Percentiles rank a stretch among this genome's conserved stretches.
Evolutionary conservation across 2,329 filamentous ascomycete genomes (phyloP).

Genomic region (Pseudonectria foliicola): DNA sequence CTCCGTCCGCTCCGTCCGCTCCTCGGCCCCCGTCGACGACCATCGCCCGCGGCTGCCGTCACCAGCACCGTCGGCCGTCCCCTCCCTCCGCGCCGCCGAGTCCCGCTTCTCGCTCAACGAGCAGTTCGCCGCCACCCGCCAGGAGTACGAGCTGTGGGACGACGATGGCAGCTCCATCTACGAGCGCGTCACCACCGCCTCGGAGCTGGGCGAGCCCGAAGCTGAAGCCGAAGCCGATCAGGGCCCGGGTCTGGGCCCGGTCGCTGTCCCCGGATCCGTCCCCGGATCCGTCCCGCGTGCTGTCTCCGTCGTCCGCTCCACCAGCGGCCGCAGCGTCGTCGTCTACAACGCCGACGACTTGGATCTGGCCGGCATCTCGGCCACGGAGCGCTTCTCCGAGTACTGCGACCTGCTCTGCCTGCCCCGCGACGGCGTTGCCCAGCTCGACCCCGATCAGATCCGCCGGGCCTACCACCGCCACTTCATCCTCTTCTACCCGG

Average conservation of each 20-base stretch:
- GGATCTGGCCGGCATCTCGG: not conserved
- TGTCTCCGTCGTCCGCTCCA: constrained; percentile 7
- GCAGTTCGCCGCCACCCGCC: constrained; percentile 40
- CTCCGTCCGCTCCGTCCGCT: constrained; percentile 19
- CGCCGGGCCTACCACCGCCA: constrained; percentile 38
- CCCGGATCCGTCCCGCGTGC: too few relatives aligned
- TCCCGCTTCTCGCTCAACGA: constrained; percentile 41
- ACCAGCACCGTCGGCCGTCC: constrained; percentile 3
- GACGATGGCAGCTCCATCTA: constrained; percentile 40
- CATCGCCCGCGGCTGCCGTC: constrained; percentile 3
- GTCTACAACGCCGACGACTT: constrained; percentile 2
- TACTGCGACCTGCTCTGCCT: constrained; percentile 41
- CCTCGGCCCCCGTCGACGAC: constrained; percentile 17
- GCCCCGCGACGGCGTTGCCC: constrained; percentile 21
- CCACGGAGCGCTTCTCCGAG: constrained; percentile 19
- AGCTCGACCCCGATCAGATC: constrained; percentile 28
- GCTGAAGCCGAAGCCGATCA: constrained; percentile 10
- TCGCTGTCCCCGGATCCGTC: too few relatives aligned
- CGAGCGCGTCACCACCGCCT: constrained; percentile 24
- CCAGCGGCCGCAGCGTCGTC: constrained; percentile 7
- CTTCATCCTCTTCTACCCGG: constrained; percentile 37
- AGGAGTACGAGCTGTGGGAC: constrained; percentile 40
- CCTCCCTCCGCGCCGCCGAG: constrained; percentile 27
- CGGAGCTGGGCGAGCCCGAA: constrained; percentile 16
- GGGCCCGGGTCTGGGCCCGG: too few relatives aligned